These are phyloP conservation scores for Citeromyces siamensis DNA, from an alignment of 1,139 yeast species.

Conservation along the genomic window DNA sequence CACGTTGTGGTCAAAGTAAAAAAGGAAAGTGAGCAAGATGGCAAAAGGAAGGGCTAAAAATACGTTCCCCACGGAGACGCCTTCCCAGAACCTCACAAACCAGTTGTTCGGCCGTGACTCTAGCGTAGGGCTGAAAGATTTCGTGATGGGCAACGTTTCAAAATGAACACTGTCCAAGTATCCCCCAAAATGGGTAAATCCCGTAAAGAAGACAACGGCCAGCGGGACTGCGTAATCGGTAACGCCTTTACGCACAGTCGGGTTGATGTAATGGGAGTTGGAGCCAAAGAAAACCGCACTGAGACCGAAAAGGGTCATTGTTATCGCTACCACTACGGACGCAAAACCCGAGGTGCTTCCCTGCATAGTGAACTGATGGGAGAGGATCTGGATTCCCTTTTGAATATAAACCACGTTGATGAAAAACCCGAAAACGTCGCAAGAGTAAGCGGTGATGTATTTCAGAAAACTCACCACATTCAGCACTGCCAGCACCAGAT, in stretches of 20 bases:
- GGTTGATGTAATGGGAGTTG: constrained; percentile 46
- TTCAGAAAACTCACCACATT: constrained; percentile 62
- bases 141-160: constrained; percentile 56
- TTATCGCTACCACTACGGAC: constrained; percentile 58
- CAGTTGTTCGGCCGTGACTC: constrained; percentile 35
- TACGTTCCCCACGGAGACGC: constrained; percentile 56
- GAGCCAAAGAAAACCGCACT: constrained; percentile 48
- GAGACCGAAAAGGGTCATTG: constrained; percentile 67
- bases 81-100: constrained; percentile 73
- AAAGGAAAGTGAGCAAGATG: constrained; percentile 63
- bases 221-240: constrained; percentile 81
- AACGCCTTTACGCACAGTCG: constrained; percentile 51
- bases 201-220: constrained; percentile 81
- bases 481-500: constrained; percentile 55
- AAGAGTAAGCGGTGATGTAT: constrained; percentile 71
- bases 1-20: constrained; percentile 92
- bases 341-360: constrained; percentile 52
- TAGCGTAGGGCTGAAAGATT: constrained; percentile 65
- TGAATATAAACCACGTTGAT: constrained; percentile 84
- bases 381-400: constrained; percentile 76
- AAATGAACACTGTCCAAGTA: constrained; percentile 38
- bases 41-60: constrained; percentile 93
- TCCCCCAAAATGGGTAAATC: constrained; percentile 85
- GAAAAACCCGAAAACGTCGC: constrained; percentile 90
- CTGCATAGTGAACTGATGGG: constrained; percentile 44